These are phyloP conservation scores for Petunia secreta DNA, from an alignment of 257 asterid genomes.

Conservation along the genomic window DNA sequence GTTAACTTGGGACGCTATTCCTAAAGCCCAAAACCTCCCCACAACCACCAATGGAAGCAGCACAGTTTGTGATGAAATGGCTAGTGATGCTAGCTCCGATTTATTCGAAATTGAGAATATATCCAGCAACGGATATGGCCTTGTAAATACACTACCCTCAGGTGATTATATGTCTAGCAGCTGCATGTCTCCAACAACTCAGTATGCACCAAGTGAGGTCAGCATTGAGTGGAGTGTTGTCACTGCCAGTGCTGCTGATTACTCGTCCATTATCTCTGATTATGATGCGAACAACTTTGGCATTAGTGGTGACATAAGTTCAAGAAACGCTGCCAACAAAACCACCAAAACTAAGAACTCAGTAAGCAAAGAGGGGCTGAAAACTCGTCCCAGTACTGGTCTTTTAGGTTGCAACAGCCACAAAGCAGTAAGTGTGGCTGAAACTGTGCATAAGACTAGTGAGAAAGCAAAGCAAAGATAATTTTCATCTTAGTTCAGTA, in stretches of 20 bases:
- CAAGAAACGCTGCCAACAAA: slow-evolving; percentile 3
- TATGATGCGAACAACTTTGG: slow-evolving; percentile 44
- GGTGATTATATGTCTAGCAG: slow-evolving; percentile 40
- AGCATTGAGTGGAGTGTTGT: slow-evolving; percentile 85
- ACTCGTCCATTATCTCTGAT: slow-evolving; percentile 52
- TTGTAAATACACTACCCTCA: slow-evolving; percentile 23
- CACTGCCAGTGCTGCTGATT: slow-evolving; percentile 77
- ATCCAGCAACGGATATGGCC: slow-evolving; percentile 43
- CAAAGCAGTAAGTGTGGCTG: slow-evolving; percentile 60
- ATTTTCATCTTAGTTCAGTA: slow-evolving; percentile 19
- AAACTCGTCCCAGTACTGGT: slow-evolving; percentile 37
- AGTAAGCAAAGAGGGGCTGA: slow-evolving; percentile 34
- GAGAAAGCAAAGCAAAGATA: slow-evolving; percentile 31
- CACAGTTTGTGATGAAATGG: slow-evolving; percentile 59
- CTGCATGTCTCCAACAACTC: slow-evolving; percentile 58
- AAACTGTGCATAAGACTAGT: slow-evolving; percentile 36
- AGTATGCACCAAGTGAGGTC: slow-evolving; percentile 77
- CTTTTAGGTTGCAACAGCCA: slow-evolving; percentile 69
- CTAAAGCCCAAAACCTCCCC: slow-evolving; percentile 39
- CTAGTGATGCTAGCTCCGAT: slow-evolving; percentile 85
- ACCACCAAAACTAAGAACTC: slow-evolving; percentile 22
- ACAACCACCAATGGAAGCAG: slow-evolving; percentile 39
- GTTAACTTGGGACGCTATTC: slow-evolving; percentile 90
- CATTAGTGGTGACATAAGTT: slow-evolving; percentile 30
- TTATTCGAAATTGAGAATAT: slow-evolving; percentile 79